Conservation (phyloP, 208 protist genomes). For the Naegleria gruberi region DNA sequence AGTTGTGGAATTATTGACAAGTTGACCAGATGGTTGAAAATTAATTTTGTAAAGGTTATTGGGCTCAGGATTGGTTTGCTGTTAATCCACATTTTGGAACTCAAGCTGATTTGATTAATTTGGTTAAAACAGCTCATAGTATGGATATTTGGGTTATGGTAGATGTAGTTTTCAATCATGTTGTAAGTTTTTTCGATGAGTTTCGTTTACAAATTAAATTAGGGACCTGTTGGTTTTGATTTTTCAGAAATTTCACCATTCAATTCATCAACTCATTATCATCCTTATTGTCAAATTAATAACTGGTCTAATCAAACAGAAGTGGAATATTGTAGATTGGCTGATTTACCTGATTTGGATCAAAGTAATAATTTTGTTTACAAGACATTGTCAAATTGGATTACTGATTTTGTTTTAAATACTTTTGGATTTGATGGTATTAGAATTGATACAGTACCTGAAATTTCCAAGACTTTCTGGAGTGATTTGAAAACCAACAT, state of each 20-base stretch:
- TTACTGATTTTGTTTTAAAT: slow-evolving; percentile 20
- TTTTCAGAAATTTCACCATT: slow-evolving; percentile 33
- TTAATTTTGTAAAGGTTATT: too few species aligned
- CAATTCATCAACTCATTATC: slow-evolving; percentile 34
- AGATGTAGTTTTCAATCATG: slow-evolving; percentile 47
- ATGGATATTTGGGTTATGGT: slow-evolving; percentile 43
- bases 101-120: slow-evolving; percentile 31
- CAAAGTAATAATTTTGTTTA: slow-evolving; percentile 34
- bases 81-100: slow-evolving; percentile 46
- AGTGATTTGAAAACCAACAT: neutral
- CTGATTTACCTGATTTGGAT: slow-evolving; percentile 39
- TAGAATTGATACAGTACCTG: slow-evolving; percentile 41
- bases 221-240: slow-evolving; percentile 27
- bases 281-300: slow-evolving; percentile 24
- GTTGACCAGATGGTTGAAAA: slow-evolving; percentile 9
- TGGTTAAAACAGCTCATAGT: slow-evolving; percentile 26
- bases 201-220: too few species aligned
- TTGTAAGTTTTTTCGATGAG: slow-evolving; percentile 20
- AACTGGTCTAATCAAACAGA: slow-evolving; percentile 30
- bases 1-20: slow-evolving; percentile 16
- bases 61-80: slow-evolving; percentile 13
- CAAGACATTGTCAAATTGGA: slow-evolving; percentile 25
- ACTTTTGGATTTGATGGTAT: slow-evolving; percentile 44
- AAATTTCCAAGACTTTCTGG: slow-evolving; percentile 40
- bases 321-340: slow-evolving; percentile 39